Evolutionary conservation across 2,329 filamentous ascomycete genomes (phyloP).

Genomic region (Hypoxylon sp.): DNA sequence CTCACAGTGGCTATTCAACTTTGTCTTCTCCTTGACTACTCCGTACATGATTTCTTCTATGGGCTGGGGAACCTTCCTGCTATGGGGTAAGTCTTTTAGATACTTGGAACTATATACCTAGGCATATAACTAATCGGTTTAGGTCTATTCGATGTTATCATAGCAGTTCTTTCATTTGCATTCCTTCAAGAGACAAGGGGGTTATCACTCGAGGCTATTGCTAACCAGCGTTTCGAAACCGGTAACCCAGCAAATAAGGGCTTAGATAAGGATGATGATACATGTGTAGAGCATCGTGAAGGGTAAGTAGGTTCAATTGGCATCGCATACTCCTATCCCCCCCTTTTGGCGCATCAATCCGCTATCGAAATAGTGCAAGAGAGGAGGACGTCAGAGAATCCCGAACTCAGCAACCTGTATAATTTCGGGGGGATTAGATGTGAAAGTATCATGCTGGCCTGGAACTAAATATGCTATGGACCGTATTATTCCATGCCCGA

Average conservation of each 20-base stretch:
- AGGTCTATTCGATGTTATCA: slow-evolving; percentile 53
- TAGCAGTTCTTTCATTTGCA: slow-evolving; percentile 56
- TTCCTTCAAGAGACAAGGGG: slow-evolving; percentile 75
- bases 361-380: too few species aligned
- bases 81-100: slow-evolving; percentile 50
- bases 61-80: slow-evolving; percentile 56
- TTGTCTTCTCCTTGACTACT: slow-evolving; percentile 57
- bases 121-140: not conserved
- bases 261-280: slow-evolving; percentile 18
- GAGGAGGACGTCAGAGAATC: too few species aligned
- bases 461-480: too few species aligned
- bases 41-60: slow-evolving; percentile 60
- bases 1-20: slow-evolving; percentile 60
- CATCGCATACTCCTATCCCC: too few species aligned
- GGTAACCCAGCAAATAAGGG: slow-evolving; percentile 22
- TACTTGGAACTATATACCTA: not conserved
- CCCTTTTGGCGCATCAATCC: too few species aligned
- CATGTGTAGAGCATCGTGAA: slow-evolving; percentile 24
- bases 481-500: too few species aligned
- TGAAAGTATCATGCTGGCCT: too few species aligned
- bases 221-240: slow-evolving; percentile 42
- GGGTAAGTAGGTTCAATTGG: not conserved
- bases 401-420: too few species aligned
- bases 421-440: too few species aligned
- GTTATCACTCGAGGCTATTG: slow-evolving; percentile 68